These are phyloP conservation scores for Leishmania lainsoni DNA, from an alignment of 208 protist genomes.

Conservation along the genomic window DNA sequence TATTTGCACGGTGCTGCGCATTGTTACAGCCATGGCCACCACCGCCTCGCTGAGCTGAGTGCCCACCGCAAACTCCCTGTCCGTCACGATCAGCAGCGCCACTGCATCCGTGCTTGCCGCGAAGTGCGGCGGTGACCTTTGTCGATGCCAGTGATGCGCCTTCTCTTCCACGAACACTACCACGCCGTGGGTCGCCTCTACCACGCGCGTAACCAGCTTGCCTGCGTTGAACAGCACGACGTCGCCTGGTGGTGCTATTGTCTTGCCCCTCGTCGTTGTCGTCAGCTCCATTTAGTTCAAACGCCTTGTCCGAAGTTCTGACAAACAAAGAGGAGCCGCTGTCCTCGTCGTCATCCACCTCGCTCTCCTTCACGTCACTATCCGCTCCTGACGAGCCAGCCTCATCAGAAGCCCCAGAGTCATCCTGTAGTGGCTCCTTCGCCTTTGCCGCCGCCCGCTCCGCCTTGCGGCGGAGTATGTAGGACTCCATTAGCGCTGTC, in stretches of 20 bases:
- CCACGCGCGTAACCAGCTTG: not conserved
- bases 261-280: constrained; percentile 10
- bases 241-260: constrained; percentile 4
- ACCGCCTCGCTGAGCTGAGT: not conserved
- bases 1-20: not conserved
- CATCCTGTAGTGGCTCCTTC: constrained; percentile 33
- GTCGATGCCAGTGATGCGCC: constrained; percentile 3
- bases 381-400: constrained; percentile 11
- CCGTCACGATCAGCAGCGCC: not conserved
- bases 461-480: constrained; percentile 72
- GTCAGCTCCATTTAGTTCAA: constrained; percentile 9
- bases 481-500: constrained; percentile 88
- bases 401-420: constrained; percentile 3
- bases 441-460: constrained; percentile 66
- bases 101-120: not conserved
- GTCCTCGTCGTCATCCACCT: not conserved
- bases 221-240: constrained; percentile 8
- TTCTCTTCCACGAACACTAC: not conserved
- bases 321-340: constrained; percentile 12
- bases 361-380: constrained; percentile 12
- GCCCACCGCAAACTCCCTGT: not conserved
- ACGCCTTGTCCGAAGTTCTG: constrained; percentile 20
- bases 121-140: not conserved
- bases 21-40: not conserved
- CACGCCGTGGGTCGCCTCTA: not conserved